Evolutionary conservation across 805 yeast species (phyloP), one percentile per base, ranked within the genome.

Genomic region (Candida wancherniae): DNA sequence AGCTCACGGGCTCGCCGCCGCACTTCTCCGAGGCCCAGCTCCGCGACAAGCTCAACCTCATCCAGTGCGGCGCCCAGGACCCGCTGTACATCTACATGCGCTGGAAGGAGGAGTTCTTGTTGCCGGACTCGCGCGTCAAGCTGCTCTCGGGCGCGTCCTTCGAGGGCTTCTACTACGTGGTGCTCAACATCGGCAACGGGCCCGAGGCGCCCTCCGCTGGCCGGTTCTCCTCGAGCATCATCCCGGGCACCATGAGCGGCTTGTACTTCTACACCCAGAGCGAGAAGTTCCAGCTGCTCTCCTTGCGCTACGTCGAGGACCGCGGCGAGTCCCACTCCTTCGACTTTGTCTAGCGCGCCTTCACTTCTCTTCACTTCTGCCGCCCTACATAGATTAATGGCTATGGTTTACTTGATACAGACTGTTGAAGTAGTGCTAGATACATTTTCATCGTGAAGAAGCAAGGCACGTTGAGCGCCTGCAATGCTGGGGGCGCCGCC

Each of bases 121-220:
- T 84, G 6, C 94, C 95, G 0, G 94, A 86, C 57, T 77, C 86
- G 18, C 58, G 61, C 34, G 61, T 80, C n/a, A 72, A 66, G 37
- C 75, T 69, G 43, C 73, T 73, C 35, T 64, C 61, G 42, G 90
- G 73, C 10, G 96, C 95, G 0, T 82, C 94, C 2, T 88, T 80
- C 55, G 95, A 87, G 24, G 97, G 97, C 0, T 87, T 87, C 53
- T 88, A 88, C 57, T 88, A 87, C 53, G 75, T 87, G 17, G 84
- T 86, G 24, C 78, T 87, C 47, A 84, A 84, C 55, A 88, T 85
- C 18, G 69, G 67, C 6, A 56, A 26, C 10, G 38, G 39, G 11
- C 16, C 29, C 15, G 26, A 26, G 15, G 24, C 15, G 9, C 34
- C 29, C 24, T 31, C 33, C 15, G 31, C 33, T 8, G 29, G 28